Percentiles rank a stretch among this genome's conserved stretches.
phyloP scores from a whole-genome alignment of 129 eudicot species.

The Arctium lappa region DNA sequence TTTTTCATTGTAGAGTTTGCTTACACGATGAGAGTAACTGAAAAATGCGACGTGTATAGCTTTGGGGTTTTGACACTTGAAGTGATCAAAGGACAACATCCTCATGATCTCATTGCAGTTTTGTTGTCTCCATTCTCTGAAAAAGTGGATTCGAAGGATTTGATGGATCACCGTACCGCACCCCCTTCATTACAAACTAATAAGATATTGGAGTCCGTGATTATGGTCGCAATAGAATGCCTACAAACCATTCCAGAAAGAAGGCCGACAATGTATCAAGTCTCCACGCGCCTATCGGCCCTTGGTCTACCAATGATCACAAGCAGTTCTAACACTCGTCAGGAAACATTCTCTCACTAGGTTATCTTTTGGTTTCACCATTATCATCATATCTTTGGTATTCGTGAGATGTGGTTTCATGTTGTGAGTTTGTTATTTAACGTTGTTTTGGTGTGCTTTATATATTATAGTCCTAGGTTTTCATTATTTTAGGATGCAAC shows the following conservation, averaged over 20 bases:
- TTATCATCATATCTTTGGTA: not conserved
- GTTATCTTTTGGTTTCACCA: not conserved
- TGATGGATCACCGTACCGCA: not conserved
- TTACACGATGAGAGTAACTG: slow-evolving; percentile 10
- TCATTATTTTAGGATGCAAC: not conserved
- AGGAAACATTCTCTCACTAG: not conserved
- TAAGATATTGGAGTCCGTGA: no score
- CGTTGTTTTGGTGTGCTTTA: not conserved
- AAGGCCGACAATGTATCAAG: not conserved
- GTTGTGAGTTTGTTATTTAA: not conserved
- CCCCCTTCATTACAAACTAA: no score
- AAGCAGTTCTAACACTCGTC: not conserved
- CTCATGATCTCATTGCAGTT: slow-evolving; percentile 2
- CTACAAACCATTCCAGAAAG: no score
- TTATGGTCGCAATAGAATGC: no score
- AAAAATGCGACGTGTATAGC: slow-evolving; percentile 26
- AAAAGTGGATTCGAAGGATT: not conserved
- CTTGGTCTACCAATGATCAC: not conserved
- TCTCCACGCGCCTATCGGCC: not conserved
- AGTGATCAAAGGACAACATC: slow-evolving; percentile 27
- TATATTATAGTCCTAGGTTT: no score
- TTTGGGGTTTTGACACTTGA: slow-evolving; percentile 22
- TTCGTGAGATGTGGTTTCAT: not conserved
- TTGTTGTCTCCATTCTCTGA: not conserved
- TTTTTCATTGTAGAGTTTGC: slow-evolving; percentile 19